Evolutionary conservation across 2,329 filamentous ascomycete species (phyloP).

Genomic region (Fusarium buxicola): DNA sequence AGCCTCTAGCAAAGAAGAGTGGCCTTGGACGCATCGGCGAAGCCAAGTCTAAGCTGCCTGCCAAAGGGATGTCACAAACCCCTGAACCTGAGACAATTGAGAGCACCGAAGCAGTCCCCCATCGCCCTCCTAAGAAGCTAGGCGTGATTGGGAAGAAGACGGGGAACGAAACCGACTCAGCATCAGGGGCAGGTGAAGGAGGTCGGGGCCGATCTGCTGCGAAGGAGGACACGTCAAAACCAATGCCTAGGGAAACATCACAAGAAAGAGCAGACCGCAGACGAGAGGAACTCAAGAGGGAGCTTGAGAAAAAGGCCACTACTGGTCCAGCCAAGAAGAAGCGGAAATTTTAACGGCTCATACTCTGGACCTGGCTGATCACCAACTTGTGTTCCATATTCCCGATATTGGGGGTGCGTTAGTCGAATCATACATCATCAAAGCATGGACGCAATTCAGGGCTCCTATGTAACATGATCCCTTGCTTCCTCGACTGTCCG

Average conservation of each 20-base stretch:
- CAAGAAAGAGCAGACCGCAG: conserved; percentile 62
- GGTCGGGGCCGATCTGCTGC: conserved; percentile 35
- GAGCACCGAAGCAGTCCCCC: conserved; percentile 12
- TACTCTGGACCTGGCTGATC: neutral
- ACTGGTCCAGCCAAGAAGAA: conserved; percentile 67
- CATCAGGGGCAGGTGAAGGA: conserved; percentile 22
- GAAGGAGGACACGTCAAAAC: conserved; percentile 43
- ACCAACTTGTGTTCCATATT: neutral
- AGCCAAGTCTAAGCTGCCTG: conserved; percentile 34
- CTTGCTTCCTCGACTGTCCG: neutral
- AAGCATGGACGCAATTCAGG: neutral
- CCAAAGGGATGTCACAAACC: conserved; percentile 11
- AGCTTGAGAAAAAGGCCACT: conserved; percentile 62
- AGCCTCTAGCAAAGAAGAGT: conserved; percentile 44
- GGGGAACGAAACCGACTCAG: conserved; percentile 11
- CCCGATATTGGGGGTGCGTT: neutral
- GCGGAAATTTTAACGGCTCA: conserved; percentile 60
- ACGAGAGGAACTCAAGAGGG: conserved; percentile 62
- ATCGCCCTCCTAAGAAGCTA: conserved; percentile 43
- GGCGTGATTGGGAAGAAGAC: conserved; percentile 52
- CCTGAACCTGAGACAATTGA: conserved; percentile 19
- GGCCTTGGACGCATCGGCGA: conserved; percentile 58
- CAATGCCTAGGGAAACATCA: conserved; percentile 56
- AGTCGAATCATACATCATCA: neutral
- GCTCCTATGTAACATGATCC: neutral